A percentile compares a stretch with the other conserved stretches of the same genome.
Evolutionary conservation across 73 alveolate species (phyloP).

Genomic region (Tetrahymena malaccensis): DNA sequence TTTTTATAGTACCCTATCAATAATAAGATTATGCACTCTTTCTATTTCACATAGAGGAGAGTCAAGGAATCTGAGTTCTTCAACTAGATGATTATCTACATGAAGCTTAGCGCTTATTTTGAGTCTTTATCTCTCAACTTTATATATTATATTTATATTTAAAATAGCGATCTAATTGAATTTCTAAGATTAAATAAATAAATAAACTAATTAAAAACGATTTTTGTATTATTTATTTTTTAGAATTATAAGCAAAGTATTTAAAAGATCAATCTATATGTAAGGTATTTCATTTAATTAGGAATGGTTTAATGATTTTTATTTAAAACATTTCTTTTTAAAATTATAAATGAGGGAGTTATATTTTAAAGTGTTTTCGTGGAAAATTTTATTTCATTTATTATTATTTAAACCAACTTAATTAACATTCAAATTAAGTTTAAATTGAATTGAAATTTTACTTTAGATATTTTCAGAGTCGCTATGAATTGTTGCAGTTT

Average conservation of each 20-base stretch:
- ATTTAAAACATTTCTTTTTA: too few species aligned
- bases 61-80: slow-evolving; percentile 35
- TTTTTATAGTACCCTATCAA: not conserved
- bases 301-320: too few species aligned
- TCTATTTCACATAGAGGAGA: slow-evolving; percentile 35
- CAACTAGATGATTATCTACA: slow-evolving; percentile 6
- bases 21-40: slow-evolving; percentile 29
- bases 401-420: too few species aligned
- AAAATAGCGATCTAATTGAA: not conserved
- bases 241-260: too few species aligned
- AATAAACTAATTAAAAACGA: not conserved
- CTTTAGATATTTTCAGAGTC: not conserved
- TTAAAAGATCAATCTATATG: too few species aligned
- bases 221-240: not conserved
- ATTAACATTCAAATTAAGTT: too few species aligned
- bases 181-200: not conserved
- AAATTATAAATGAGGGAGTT: too few species aligned
- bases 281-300: too few species aligned
- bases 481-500: not conserved
- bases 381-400: too few species aligned
- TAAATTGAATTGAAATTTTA: not conserved
- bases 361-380: too few species aligned
- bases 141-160: not conserved
- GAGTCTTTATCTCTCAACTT: not conserved
- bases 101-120: slow-evolving; percentile 10